Conservation (phyloP, 257 asterid genomes). For the Leptodermis oblonga region DNA sequence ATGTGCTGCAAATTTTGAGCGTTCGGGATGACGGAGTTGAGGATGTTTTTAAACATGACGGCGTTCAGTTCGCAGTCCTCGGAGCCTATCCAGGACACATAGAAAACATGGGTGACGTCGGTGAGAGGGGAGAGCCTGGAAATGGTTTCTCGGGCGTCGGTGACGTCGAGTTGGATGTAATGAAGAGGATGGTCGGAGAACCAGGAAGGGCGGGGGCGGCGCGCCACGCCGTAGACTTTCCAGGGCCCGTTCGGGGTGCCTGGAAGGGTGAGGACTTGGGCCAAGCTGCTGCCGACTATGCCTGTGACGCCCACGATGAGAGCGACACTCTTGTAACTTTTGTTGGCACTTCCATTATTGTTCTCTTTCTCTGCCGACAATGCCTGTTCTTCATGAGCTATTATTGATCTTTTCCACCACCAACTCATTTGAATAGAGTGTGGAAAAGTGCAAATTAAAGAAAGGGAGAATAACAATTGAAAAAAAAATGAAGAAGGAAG, state of each 20-base stretch:
- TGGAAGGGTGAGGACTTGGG: constrained; percentile 28
- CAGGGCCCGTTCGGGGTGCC: constrained; percentile 36
- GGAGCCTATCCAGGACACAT: constrained; percentile 30
- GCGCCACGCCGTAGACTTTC: constrained; percentile 39
- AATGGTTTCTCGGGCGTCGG: constrained; percentile 13
- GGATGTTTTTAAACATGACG: constrained; percentile 24
- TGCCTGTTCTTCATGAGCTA: constrained; percentile 12
- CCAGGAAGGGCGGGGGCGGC: constrained; percentile 32
- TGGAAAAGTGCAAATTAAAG: background rate
- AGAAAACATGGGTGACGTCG: constrained; percentile 32
- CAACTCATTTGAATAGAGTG: constrained; percentile 13
- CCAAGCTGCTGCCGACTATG: constrained; percentile 34
- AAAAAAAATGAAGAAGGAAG: background rate
- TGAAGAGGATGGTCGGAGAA: constrained; percentile 16
- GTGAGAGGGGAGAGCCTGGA: constrained; percentile 23
- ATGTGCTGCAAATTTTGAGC: constrained; percentile 26
- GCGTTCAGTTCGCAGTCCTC: constrained; percentile 30
- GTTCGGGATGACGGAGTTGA: constrained; percentile 24
- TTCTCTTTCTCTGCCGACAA: constrained; percentile 2
- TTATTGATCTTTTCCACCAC: constrained; percentile 24
- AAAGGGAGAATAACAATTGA: no score
- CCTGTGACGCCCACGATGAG: constrained; percentile 34
- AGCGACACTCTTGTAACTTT: constrained; percentile 24
- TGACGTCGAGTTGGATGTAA: constrained; percentile 34
- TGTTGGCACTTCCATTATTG: constrained; percentile 4